Evolutionary conservation across 495 filamentous ascomycete genomes (phyloP).

Genomic region (Penicillium salamii): DNA sequence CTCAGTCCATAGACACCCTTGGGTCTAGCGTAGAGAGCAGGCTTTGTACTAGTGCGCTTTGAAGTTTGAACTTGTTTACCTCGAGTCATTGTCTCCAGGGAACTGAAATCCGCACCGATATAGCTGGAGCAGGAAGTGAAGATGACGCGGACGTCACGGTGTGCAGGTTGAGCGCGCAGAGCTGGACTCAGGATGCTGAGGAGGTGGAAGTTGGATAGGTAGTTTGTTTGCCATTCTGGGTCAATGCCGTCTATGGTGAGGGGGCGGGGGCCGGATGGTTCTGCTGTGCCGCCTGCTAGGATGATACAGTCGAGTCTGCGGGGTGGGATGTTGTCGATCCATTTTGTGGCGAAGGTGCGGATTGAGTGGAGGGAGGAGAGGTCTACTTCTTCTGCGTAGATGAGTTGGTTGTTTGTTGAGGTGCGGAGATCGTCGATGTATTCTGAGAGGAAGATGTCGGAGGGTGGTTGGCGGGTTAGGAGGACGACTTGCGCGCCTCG

Average conservation of each 20-base stretch:
- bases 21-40: constrained; percentile 10
- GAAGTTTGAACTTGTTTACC: constrained; percentile 18
- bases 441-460: constrained; percentile 85
- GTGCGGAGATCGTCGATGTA: constrained; percentile 85
- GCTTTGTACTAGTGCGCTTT: constrained; percentile 20
- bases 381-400: constrained; percentile 94
- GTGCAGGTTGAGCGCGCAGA: constrained; percentile 82
- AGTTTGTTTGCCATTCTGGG: constrained; percentile 90
- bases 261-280: constrained; percentile 55
- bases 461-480: constrained; percentile 74
- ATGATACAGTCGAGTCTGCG: constrained; percentile 92
- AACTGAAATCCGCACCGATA: constrained; percentile 59
- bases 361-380: constrained; percentile 82
- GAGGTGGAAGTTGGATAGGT: constrained; percentile 91
- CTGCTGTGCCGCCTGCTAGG: constrained; percentile 68
- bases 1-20: constrained; percentile 69
- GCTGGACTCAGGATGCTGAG: constrained; percentile 86
- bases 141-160: constrained; percentile 87
- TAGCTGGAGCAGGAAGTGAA: constrained; percentile 85
- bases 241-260: constrained; percentile 78
- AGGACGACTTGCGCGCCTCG: constrained; percentile 91
- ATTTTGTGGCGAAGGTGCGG: constrained; percentile 93
- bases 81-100: constrained; percentile 45
- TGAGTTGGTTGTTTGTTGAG: constrained; percentile 77
- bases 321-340: constrained; percentile 93